A percentile compares a stretch with the other conserved stretches of the same genome.
Conservation (phyloP, 768 basidiomycete genomes). For the Leccinellum rugosiceps region DNA sequence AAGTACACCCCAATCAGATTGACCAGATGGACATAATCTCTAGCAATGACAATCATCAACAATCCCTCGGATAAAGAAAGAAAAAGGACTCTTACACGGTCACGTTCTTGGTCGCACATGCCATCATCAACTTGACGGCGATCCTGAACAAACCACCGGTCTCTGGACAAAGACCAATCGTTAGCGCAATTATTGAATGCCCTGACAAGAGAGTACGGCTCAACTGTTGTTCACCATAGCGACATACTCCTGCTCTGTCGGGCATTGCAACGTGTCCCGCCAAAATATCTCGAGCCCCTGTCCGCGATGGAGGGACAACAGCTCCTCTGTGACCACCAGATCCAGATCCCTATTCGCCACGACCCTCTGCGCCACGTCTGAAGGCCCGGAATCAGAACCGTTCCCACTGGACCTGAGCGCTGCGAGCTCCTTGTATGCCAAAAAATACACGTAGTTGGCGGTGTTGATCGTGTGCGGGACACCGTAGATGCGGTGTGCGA, state of each 20-base stretch:
- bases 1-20: constrained; percentile 94
- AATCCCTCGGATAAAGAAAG: background rate
- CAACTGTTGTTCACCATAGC: constrained; percentile 95
- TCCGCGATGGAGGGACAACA: constrained; percentile 87
- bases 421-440: constrained; percentile 79
- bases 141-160: constrained; percentile 92
- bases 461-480: constrained; percentile 96
- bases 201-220: constrained; percentile 47
- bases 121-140: constrained; percentile 96
- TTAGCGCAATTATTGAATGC: constrained; percentile 34
- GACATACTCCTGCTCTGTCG: constrained; percentile 92
- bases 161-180: constrained; percentile 51
- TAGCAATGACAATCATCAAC: constrained; percentile 25
- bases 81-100: constrained; percentile 44
- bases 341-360: constrained; percentile 80
- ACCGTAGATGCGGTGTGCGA: constrained; percentile 95
- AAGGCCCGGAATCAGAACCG: background rate
- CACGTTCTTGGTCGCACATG: constrained; percentile 61
- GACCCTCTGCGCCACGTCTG: constrained; percentile 2
- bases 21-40: constrained; percentile 88
- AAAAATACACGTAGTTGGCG: constrained; percentile 96
- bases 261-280: constrained; percentile 88
- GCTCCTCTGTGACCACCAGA: constrained; percentile 42
- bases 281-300: constrained; percentile 94
- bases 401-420: constrained; percentile 11